Evolutionary conservation across 1,139 yeast species (phyloP), one percentile per base, ranked within the genome.

Genomic region (Diutina siamensis): DNA sequence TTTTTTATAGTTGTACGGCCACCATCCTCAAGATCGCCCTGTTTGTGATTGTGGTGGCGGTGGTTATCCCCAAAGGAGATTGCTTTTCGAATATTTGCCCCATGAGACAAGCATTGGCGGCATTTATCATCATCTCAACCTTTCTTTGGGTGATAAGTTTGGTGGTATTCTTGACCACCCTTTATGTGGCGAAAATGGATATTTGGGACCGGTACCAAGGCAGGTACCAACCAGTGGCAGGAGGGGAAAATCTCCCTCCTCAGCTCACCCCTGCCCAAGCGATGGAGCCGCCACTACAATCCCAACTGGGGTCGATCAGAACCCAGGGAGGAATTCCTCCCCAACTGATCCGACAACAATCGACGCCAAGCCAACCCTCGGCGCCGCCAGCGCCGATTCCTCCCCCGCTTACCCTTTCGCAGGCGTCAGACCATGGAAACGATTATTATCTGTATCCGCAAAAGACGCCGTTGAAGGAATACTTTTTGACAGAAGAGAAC

Each of bases 141-240:
- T 65, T 71, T 44, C 46, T 68, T 20, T 71, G 76, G 76, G 49
- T 68, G 12, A 56, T 58, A 25, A 67, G 65, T 46, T 53, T 68
- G 48, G 64, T 65, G 3, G 65, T 67, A 63, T 69, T 67, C 47
- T 49, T 66, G 15, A 69, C 74, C 8, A 67, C 73, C 0, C 52
- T 65, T 25, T 68, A 68, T 52, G 68, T 71, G n/a, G 65, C 72
- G 2, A 50, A 68, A 35, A 54, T 69, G 48, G 64, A 42, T 17
- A 9, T 40, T 3, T 32, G 28, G 35, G 19, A 40, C 10, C 21
- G 15, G 18, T 19, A 18, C 12, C 19, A 28, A 13, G 15, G 20
- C 3, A 17, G 31, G 17, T 40, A 28, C 18, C 33, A 28, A 12
- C 44, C 20, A 22, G 10, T 40, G n/a, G 15, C 28, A 5, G 34